Evolutionary conservation across 305 asterid genomes (phyloP).

Genomic region (Fraxinus greggii): DNA sequence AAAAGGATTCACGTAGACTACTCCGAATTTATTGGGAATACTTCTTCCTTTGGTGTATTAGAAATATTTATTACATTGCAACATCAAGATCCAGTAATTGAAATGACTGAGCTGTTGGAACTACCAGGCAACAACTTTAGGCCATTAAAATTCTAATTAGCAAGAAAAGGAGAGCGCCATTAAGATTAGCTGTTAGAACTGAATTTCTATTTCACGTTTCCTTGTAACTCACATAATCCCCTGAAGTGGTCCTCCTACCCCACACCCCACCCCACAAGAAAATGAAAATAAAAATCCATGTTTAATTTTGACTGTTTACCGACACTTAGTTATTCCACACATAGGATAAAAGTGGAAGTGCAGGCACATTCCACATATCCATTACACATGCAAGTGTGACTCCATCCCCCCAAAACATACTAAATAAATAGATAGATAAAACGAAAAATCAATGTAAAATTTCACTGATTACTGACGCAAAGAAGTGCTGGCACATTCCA

Average conservation of each 20-base stretch:
- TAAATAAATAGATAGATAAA: not conserved
- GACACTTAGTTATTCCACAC: not conserved
- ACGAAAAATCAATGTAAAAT: not conserved
- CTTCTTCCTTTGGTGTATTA: not conserved
- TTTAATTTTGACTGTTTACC: not conserved
- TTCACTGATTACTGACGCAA: not conserved
- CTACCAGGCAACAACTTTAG: not conserved
- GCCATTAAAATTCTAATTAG: not conserved
- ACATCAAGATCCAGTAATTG: not conserved
- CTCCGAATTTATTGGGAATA: not conserved
- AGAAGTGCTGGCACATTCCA: not conserved
- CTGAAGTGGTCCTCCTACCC: not conserved
- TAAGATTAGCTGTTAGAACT: not conserved
- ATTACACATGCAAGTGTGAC: not conserved
- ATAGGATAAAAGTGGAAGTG: not conserved
- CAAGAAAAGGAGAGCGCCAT: not conserved
- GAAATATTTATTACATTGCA: not conserved
- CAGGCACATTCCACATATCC: not conserved
- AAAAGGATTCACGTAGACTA: not conserved
- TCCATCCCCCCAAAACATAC: not conserved
- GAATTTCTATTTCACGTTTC: not conserved
- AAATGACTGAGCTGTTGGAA: not conserved
- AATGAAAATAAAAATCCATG: not conserved
- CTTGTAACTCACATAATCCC: not conserved
- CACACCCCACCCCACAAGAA: not conserved